phyloP scores from a whole-genome alignment of 2,329 filamentous ascomycete species.

The Ilyonectria robusta region DNA sequence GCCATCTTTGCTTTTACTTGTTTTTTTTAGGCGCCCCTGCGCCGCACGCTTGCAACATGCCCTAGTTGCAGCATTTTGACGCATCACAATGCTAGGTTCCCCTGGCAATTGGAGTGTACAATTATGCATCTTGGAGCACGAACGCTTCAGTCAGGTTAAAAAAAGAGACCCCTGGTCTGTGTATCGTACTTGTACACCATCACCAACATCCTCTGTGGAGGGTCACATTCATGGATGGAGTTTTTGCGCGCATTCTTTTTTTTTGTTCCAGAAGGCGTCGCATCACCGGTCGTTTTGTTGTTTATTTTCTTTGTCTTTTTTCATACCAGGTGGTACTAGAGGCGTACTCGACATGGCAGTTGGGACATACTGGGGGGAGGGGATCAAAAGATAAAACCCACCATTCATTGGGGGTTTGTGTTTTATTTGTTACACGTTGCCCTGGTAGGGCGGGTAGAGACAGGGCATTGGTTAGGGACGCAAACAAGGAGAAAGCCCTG shows the following conservation, averaged over 20 bases:
- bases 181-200: conserved; percentile 27
- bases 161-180: conserved; percentile 12
- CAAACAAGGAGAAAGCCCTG: conserved; percentile 6
- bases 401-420: conserved; percentile 14
- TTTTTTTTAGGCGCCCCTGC: conserved; percentile 14
- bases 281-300: conserved; percentile 16
- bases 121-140: conserved; percentile 18
- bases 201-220: background rate
- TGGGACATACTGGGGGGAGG: conserved; percentile 8
- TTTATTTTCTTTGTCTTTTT: conserved; percentile 19
- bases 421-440: conserved; percentile 12
- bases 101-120: conserved; percentile 16
- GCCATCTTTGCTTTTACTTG: conserved; percentile 27
- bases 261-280: conserved; percentile 14
- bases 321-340: conserved; percentile 25
- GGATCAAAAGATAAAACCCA: conserved; percentile 26
- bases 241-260: conserved; percentile 24
- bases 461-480: background rate
- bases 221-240: conserved; percentile 22
- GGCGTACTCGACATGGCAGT: conserved; percentile 24
- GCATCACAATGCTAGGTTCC: conserved; percentile 9
- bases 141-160: conserved; percentile 17
- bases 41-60: conserved; percentile 26
- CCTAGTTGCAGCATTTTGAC: conserved; percentile 18
- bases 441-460: conserved; percentile 5